Evolutionary conservation across 2,329 filamentous ascomycete species (phyloP).

Genomic region (Penicillium fuscoglaucum): DNA sequence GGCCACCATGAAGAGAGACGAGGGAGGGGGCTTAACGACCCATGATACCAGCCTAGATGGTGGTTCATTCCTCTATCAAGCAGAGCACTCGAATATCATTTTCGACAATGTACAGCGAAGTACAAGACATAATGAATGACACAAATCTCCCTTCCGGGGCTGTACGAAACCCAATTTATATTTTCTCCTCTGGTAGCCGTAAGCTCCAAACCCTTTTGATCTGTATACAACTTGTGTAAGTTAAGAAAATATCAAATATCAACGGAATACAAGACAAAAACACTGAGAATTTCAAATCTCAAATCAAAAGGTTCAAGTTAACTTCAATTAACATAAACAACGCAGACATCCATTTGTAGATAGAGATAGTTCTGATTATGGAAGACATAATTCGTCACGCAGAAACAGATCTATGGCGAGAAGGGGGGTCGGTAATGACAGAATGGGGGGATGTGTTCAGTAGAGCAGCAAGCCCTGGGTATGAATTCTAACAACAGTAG

Average conservation of each 20-base stretch:
- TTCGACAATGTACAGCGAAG: not conserved
- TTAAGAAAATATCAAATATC: not conserved
- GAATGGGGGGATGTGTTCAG: not conserved
- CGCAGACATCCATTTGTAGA: conserved; percentile 1
- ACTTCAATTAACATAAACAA: conserved; percentile 6
- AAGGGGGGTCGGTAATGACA: conserved; percentile 6
- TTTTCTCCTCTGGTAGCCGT: not conserved
- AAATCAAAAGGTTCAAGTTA: not conserved
- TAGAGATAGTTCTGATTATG: conserved; percentile 10
- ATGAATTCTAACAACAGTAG: conserved; percentile 18
- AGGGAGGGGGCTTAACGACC: not conserved
- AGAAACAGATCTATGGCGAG: conserved; percentile 6
- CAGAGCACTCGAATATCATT: not conserved
- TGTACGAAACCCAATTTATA: not conserved
- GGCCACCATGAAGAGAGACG: not conserved
- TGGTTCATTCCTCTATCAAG: not conserved
- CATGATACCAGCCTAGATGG: not conserved
- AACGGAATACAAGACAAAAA: not conserved
- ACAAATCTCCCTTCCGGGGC: not conserved
- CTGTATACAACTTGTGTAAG: conserved; percentile 1
- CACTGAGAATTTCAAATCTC: not conserved
- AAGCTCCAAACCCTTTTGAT: not conserved
- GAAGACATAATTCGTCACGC: conserved; percentile 12
- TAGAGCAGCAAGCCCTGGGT: conserved; percentile 8
- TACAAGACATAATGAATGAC: not conserved